A percentile compares a stretch with the other conserved stretches of the same genome.
Conservation (phyloP, 805 yeast species). For the Monosporozyma unispora region DNA sequence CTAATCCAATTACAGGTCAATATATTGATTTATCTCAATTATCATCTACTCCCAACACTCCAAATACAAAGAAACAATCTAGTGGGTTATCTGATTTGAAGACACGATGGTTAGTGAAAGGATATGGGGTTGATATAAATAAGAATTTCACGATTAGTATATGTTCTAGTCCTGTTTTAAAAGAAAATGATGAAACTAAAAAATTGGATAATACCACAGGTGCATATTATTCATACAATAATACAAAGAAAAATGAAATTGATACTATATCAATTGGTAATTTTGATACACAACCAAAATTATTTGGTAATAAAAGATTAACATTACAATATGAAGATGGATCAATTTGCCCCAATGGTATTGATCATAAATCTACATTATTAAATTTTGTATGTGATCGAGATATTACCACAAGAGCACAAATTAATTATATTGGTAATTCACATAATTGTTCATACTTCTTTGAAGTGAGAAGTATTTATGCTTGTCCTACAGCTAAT, state of each 20-base stretch:
- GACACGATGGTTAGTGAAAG: conserved; percentile 53
- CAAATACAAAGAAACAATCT: neutral
- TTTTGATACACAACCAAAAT: conserved; percentile 47
- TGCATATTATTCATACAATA: conserved; percentile 39
- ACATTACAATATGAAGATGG: conserved; percentile 66
- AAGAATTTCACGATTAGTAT: conserved; percentile 68
- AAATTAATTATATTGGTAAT: conserved; percentile 61
- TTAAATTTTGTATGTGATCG: conserved; percentile 72
- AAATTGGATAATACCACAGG: conserved; percentile 33
- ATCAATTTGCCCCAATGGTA: conserved; percentile 48
- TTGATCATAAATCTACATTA: conserved; percentile 51
- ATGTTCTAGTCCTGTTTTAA: conserved; percentile 47
- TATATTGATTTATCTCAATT: conserved; percentile 28
- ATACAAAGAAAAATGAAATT: neutral
- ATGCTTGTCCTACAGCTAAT: conserved; percentile 78
- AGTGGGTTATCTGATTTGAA: conserved; percentile 2
- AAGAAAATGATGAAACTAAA: conserved; percentile 11
- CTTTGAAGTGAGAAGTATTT: conserved; percentile 76
- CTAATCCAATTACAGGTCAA: conserved; percentile 25
- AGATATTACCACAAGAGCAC: conserved; percentile 56
- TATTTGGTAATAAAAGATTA: conserved; percentile 52
- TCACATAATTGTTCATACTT: conserved; percentile 70
- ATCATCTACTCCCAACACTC: conserved; percentile 23
- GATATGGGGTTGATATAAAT: conserved; percentile 55
- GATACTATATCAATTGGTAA: conserved; percentile 52